Evolutionary conservation across 257 asterid genomes (phyloP).

Genomic region (Ligustrum vulgare): DNA sequence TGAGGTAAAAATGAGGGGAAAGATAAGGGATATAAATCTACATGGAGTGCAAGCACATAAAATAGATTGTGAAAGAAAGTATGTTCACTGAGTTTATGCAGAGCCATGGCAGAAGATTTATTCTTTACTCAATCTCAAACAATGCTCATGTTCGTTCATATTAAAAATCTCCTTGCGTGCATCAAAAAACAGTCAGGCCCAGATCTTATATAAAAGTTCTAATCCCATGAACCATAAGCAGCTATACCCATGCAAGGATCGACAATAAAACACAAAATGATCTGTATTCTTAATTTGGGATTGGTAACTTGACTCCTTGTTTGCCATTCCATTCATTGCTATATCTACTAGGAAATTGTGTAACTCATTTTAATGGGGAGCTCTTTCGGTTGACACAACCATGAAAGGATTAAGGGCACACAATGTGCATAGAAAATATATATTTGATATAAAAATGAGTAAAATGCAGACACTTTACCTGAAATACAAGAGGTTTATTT

Average conservation of each 20-base stretch:
- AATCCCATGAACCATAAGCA: not conserved
- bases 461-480: conserved; percentile 35
- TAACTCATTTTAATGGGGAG: not conserved
- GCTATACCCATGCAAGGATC: not conserved
- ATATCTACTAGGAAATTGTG: not conserved
- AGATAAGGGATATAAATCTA: not conserved
- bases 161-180: not conserved
- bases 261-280: not conserved
- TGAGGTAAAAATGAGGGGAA: not conserved
- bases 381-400: not conserved
- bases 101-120: not conserved
- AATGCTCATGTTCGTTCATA: not conserved
- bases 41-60: not conserved
- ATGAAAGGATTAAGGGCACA: not conserved
- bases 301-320: not conserved
- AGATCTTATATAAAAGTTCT: not conserved
- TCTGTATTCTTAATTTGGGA: not conserved
- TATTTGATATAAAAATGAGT: not conserved
- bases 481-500: conserved; percentile 68
- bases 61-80: not conserved
- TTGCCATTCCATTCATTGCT: not conserved
- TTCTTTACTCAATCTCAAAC: not conserved
- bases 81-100: not conserved
- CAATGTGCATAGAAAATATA: not conserved
- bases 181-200: not conserved